Percentiles rank a stretch among this genome's conserved stretches.
Conservation (phyloP, 2,329 filamentous ascomycete genomes). For the Phyllosticta ampelicida region DNA sequence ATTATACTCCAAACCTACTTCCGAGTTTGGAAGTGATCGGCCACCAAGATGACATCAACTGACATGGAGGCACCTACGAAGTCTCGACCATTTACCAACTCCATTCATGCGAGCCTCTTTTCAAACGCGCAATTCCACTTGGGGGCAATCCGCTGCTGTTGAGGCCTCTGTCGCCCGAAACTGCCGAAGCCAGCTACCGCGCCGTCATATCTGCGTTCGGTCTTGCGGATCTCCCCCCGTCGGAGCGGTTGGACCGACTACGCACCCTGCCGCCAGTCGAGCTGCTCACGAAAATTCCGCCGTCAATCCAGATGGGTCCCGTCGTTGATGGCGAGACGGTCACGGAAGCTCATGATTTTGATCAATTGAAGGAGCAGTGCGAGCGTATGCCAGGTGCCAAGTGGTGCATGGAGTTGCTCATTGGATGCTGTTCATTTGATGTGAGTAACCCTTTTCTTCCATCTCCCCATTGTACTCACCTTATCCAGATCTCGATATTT, state of each 20-base stretch:
- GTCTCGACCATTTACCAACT: conserved; percentile 14
- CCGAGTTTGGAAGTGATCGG: background rate
- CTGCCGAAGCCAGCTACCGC: conserved; percentile 34
- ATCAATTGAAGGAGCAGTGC: conserved; percentile 6
- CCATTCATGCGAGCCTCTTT: conserved; percentile 28
- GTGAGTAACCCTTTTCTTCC: conserved; percentile 17
- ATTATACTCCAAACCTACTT: background rate
- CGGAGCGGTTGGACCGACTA: conserved; percentile 34
- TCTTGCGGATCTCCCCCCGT: conserved; percentile 25
- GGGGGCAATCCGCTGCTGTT: conserved; percentile 25
- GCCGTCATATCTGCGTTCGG: conserved; percentile 31
- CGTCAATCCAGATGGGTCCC: conserved; percentile 24
- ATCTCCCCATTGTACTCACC: background rate
- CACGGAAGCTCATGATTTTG: conserved; percentile 6
- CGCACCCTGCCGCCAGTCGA: conserved; percentile 31
- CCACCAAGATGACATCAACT: conserved; percentile 21
- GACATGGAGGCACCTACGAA: conserved; percentile 12
- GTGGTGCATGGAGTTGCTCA: conserved; percentile 38
- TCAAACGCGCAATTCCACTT: conserved; percentile 28
- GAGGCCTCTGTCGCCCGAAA: conserved; percentile 27
- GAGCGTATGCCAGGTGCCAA: conserved; percentile 28
- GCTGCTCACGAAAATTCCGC: conserved; percentile 31
- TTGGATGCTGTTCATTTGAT: conserved; percentile 40
- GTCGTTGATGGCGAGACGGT: conserved; percentile 13
- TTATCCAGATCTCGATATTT: background rate